Evolutionary conservation across 1,139 yeast genomes (phyloP), one percentile per base, ranked within the genome.

Genomic region (Saccharomyces pastorianus): DNA sequence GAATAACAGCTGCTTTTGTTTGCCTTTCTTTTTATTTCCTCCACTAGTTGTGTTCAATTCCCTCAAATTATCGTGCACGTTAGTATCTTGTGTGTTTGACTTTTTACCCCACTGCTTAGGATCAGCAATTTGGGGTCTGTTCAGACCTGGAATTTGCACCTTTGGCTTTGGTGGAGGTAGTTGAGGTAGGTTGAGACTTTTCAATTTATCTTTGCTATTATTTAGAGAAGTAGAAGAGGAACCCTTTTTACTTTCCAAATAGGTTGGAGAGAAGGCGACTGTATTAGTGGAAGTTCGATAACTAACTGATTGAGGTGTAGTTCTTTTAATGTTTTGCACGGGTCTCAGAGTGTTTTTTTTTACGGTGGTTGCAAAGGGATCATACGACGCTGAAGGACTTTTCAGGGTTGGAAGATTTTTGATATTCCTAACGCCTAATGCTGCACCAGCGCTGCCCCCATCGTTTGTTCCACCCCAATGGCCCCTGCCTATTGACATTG

Each of bases 171-270:
- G 77, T 52, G 73, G 75, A 14, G 79, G 72, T 51, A 82, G 70
- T 2, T 78, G 77, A 1, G 89, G 88, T 64, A 85, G 79, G 52
- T 74, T 69, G 1, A 81, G 79, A 7, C 65, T 54, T 60, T 70
- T 58, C 53, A 70, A 44, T 51, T 57, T 63, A 46, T 62, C 53
- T 38, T 53, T 57, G n/a, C 56, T 54, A 28, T 54, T 58, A 13
- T 44, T 55, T 1, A 57, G 32, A 6, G 49, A 54, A 14, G 58
- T 53, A 26, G 59, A 49, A 13, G 55, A 34, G 6, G 48, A 42
- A 6, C 50, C 32, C 14, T 47, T 53, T 46, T 53, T 48, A 6
- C 54, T 42, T 20, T 57, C 51, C 13, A 48, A 29, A 26, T 48
- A 56, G 2, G 52, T 26, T 44, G 53, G 54, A 2, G 55, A 47